Evolutionary conservation across 352 stramenopile species (phyloP).

Genomic region (Globisporangium canariense): DNA sequence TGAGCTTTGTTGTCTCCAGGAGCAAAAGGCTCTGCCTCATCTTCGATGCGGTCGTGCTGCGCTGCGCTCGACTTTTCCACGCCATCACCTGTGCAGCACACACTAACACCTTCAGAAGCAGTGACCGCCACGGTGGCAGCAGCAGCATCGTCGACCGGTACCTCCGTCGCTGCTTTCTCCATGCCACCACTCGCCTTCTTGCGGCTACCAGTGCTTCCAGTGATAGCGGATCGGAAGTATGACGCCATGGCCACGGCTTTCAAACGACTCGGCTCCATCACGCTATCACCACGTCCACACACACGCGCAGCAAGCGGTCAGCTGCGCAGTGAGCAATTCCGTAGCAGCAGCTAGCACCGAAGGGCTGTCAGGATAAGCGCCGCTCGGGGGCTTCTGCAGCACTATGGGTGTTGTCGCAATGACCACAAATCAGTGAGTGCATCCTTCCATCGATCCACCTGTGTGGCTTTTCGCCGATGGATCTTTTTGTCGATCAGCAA

Average conservation of each 20-base stretch:
- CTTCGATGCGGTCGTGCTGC: too few species aligned
- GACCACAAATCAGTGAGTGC: background rate
- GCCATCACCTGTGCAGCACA: background rate
- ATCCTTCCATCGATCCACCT: background rate
- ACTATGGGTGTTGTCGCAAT: background rate
- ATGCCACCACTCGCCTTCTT: slow-evolving; percentile 4
- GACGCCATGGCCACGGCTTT: slow-evolving; percentile 30
- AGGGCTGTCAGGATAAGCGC: background rate
- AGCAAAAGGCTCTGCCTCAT: background rate
- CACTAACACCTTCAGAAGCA: background rate
- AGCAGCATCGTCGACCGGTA: background rate
- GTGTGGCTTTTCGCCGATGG: slow-evolving; percentile 1
- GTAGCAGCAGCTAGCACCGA: background rate
- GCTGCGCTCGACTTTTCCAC: background rate
- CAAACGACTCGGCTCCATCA: slow-evolving; percentile 15
- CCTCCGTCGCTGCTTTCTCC: background rate
- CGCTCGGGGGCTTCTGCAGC: background rate
- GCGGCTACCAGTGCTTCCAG: slow-evolving; percentile 15
- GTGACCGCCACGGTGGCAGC: background rate
- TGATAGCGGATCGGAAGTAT: slow-evolving; percentile 42
- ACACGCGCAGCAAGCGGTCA: background rate
- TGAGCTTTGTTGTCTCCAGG: background rate
- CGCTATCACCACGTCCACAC: background rate
- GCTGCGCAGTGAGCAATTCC: background rate
- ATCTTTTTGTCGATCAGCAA: background rate